Percentiles rank a stretch among this genome's conserved stretches.
Conservation (phyloP, 352 stramenopile species). For the Phytopythium boreale region DNA sequence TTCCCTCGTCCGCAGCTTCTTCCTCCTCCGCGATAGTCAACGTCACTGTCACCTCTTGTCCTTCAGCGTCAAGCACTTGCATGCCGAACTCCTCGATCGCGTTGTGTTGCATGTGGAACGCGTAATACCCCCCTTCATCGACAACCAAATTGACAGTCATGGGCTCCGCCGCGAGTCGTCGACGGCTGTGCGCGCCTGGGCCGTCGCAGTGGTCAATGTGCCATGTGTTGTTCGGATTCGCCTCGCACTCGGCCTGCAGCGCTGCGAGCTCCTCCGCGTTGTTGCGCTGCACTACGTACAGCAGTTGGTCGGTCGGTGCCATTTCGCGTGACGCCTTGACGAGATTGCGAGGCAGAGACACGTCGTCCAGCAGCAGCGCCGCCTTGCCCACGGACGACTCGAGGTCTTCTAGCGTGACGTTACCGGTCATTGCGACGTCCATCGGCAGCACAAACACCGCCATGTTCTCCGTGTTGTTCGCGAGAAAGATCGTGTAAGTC, state of each 20-base stretch:
- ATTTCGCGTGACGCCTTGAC: constrained; percentile 38
- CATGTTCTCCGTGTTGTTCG: constrained; percentile 46
- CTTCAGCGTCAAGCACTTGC: constrained; percentile 23
- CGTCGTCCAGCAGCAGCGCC: constrained; percentile 27
- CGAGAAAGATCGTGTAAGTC: constrained; percentile 36
- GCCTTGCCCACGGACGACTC: constrained; percentile 22
- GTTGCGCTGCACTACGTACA: constrained; percentile 50
- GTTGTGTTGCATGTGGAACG: constrained; percentile 51
- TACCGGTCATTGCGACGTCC: constrained; percentile 13
- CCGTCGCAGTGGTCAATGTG: constrained; percentile 49
- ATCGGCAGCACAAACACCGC: constrained; percentile 37
- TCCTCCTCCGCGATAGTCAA: constrained; percentile 22
- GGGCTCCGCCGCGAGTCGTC: constrained; percentile 20
- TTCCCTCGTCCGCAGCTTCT: constrained; percentile 13
- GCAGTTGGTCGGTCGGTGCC: constrained; percentile 29
- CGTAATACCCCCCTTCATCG: constrained; percentile 24
- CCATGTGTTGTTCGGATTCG: constrained; percentile 35
- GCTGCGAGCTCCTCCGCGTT: constrained; percentile 36
- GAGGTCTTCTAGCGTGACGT: constrained; percentile 19
- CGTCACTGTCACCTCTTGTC: constrained; percentile 9
- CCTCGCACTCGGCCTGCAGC: constrained; percentile 34
- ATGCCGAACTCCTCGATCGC: constrained; percentile 42
- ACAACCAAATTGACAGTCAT: constrained; percentile 46
- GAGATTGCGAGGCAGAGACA: constrained; percentile 37
- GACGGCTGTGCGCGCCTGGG: constrained; percentile 23